These are phyloP conservation scores for Lepiota venenata DNA, from an alignment of 768 basidiomycete species.

Conservation along the genomic window DNA sequence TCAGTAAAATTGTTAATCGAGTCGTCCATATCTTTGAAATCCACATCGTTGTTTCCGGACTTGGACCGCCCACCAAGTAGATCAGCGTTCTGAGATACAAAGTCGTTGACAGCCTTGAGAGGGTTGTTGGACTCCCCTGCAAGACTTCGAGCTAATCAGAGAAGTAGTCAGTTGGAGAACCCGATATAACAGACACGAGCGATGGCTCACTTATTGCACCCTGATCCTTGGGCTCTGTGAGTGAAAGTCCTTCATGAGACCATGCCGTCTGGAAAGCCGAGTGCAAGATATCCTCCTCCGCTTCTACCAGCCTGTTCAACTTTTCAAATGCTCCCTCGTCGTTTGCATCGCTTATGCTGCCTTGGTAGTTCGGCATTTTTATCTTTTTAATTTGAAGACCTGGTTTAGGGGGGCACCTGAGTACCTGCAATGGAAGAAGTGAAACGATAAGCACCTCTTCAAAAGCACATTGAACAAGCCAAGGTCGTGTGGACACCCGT, in stretches of 20 bases:
- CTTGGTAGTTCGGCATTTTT: not conserved
- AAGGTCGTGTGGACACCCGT: too few species aligned
- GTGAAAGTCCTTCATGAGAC: constrained; percentile 4
- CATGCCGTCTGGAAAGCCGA: constrained; percentile 8
- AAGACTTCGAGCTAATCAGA: constrained; percentile 1
- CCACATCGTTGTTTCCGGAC: not conserved
- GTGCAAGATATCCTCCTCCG: not conserved
- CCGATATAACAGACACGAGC: not conserved
- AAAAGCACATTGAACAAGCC: too few species aligned
- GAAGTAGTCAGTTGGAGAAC: not conserved
- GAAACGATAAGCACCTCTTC: not conserved
- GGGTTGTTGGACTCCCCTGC: constrained; percentile 5
- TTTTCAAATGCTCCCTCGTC: not conserved
- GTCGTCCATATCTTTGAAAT: constrained; percentile 24
- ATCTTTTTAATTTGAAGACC: not conserved
- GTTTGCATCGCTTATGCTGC: not conserved
- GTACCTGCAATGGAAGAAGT: not conserved
- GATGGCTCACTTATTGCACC: not conserved
- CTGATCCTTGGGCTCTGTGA: not conserved
- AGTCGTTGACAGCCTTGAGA: constrained; percentile 12
- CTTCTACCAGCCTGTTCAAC: not conserved
- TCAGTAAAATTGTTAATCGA: constrained; percentile 26
- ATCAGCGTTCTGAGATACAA: constrained; percentile 12
- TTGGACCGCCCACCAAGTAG: constrained; percentile 1
- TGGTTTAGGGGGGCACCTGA: too few species aligned